Base-by-base conservation (phyloP, 768 basidiomycete species). In the Flagelloscypha sp. region DNA sequence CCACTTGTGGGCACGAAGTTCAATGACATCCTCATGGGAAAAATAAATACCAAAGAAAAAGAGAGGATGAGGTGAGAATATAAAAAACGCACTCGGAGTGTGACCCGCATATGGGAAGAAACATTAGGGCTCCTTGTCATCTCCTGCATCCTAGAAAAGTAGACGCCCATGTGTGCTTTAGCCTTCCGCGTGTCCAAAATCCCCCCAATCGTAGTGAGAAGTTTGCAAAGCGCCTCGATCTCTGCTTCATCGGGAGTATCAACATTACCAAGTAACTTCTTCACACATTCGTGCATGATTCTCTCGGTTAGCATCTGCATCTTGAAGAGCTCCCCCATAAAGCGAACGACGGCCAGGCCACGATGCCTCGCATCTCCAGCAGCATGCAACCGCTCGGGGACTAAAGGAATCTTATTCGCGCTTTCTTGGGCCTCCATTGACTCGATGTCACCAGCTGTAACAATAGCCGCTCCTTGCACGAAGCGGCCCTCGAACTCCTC, bases 321-420 rank as follows among this genome's bases (percentile, higher is more conserved):
- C 58, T 78, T 78, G 72, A 71, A 79, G 27, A 79, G 59, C 55
- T 79, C 77, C 41, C 77, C 76, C 43, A 79, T 76, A 55, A 79
- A 74, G 45, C 73, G 68, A 44, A 77, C 72, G 41, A 79, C 63
- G 56, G 76, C 76, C 25, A 79, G 67, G 45, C 76, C 75, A 41
- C 69, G 67, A 32, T 74, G 70, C 62, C 77, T 79, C 27, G 77
- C 77, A 57, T 77, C 76, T 50, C 75, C 68, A 23, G 75, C 72
- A 6, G 66, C 63, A 49, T 76, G 73, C 59, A 77, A 77, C 55
- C 77, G 77, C 24, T 78, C 75, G 17, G 72, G 74, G 49, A 76
- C 70, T 31, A 77, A 56, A 15, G 62, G 69, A 24, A 58, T 61
- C 41, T 69, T 66, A 32, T 50, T 55, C 20, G 7, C 16, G 6